phyloP scores from a whole-genome alignment of 2,329 filamentous ascomycete genomes.

The Sporothrix protearum region DNA sequence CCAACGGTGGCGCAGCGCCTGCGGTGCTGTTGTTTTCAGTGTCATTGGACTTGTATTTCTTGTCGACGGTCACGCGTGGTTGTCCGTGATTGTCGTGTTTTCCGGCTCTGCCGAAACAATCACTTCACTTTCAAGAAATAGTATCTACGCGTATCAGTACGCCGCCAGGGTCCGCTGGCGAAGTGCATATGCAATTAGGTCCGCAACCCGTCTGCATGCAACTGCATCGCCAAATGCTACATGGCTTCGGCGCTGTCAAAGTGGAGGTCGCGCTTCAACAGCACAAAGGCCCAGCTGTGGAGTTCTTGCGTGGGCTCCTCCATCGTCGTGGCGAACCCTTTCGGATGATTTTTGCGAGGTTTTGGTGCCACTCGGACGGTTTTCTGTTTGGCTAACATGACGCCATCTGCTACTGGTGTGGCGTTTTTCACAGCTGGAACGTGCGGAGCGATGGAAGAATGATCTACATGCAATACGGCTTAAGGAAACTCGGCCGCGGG shows the following conservation, averaged over 20 bases:
- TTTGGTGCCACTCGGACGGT: conserved; percentile 1
- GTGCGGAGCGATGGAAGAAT: not conserved
- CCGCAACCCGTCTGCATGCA: not conserved
- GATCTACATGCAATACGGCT: not conserved
- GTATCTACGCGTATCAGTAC: no score
- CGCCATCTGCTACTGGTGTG: not conserved
- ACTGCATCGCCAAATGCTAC: not conserved
- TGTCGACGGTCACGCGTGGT: no score
- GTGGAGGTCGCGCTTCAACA: not conserved
- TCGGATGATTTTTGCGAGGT: not conserved
- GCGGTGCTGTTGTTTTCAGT: conserved; percentile 1
- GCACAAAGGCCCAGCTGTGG: not conserved
- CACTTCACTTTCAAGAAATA: not conserved
- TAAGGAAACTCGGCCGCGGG: not conserved
- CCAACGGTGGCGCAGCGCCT: conserved; percentile 16
- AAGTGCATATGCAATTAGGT: not conserved
- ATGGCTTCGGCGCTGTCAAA: not conserved
- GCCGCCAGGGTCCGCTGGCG: not conserved
- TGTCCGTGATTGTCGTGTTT: not conserved
- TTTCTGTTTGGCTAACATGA: not conserved
- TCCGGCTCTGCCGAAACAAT: not conserved
- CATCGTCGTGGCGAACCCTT: not conserved
- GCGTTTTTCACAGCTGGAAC: not conserved
- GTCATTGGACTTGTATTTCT: no score
- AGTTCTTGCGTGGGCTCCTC: not conserved